phyloP scores from a whole-genome alignment of 306 rosid genomes.

The Sophora flavescens region DNA sequence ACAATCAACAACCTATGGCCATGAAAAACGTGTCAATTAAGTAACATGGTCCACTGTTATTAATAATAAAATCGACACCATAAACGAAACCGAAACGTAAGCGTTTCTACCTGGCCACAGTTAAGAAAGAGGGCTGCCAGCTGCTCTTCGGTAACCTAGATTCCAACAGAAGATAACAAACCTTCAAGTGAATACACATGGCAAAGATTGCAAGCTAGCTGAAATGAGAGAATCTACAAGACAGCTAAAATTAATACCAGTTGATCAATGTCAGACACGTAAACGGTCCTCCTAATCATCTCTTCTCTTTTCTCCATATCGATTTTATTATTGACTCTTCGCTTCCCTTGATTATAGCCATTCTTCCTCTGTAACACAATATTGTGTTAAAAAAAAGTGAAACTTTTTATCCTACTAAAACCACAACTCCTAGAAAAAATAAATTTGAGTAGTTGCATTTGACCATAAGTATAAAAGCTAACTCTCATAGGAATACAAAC shows the following conservation, averaged over 20 bases:
- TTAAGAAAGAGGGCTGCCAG: slow-evolving; percentile 92
- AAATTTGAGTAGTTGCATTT: background rate
- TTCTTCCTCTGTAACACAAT: slow-evolving; percentile 70
- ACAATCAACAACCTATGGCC: slow-evolving; percentile 88
- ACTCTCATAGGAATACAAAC: background rate
- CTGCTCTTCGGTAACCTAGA: slow-evolving; percentile 97
- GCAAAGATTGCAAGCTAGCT: slow-evolving; percentile 24
- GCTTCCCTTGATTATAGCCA: slow-evolving; percentile 80
- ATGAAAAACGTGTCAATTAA: slow-evolving; percentile 42
- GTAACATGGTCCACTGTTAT: slow-evolving; percentile 42
- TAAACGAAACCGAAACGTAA: slow-evolving; percentile 29
- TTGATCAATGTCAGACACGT: slow-evolving; percentile 99
- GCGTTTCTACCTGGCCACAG: slow-evolving; percentile 84
- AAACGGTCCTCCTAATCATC: slow-evolving; percentile 93
- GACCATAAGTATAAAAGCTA: background rate
- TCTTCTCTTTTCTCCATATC: slow-evolving; percentile 82
- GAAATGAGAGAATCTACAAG: slow-evolving; percentile 32
- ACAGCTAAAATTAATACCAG: slow-evolving; percentile 58
- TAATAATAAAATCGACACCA: background rate
- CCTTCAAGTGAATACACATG: slow-evolving; percentile 17
- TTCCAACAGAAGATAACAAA: slow-evolving; percentile 34
- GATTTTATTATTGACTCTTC: slow-evolving; percentile 72
- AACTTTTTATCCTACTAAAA: slow-evolving; percentile 21
- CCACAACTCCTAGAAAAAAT: background rate
- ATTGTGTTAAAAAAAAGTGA: slow-evolving; percentile 1